These are phyloP conservation scores for Parmales sp. DNA, from an alignment of 108 stramenopile species.

Conservation along the genomic window DNA sequence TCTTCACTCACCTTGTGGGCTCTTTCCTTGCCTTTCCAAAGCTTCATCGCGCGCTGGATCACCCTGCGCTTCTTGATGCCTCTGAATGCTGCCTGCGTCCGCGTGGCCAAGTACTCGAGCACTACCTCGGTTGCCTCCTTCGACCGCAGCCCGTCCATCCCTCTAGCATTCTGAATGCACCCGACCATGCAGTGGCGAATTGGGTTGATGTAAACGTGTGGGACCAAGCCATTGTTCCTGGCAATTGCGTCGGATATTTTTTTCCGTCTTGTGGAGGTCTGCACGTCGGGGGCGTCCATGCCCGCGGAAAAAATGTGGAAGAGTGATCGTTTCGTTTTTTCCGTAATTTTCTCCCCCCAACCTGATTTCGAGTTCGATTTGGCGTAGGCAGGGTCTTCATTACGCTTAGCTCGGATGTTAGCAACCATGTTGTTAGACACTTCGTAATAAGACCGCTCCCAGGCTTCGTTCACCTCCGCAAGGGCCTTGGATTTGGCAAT, in stretches of 20 bases:
- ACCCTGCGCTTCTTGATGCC: conserved; percentile 8
- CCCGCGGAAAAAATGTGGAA: conserved; percentile 4
- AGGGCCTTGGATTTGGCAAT: background rate
- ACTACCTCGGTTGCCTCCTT: conserved; percentile 2
- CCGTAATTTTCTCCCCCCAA: background rate
- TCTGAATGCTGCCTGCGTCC: background rate
- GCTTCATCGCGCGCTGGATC: background rate
- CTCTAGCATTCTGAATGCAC: conserved; percentile 3
- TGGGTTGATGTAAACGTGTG: background rate
- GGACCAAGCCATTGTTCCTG: background rate
- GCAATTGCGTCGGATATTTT: background rate
- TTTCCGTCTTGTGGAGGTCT: background rate
- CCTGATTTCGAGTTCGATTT: background rate
- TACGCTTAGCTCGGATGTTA: background rate
- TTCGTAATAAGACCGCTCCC: background rate
- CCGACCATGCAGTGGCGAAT: background rate
- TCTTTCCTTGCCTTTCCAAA: conserved; percentile 3
- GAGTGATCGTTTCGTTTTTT: background rate
- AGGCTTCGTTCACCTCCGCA: background rate
- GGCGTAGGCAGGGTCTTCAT: background rate
- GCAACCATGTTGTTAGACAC: background rate
- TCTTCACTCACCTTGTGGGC: background rate
- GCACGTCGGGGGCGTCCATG: background rate
- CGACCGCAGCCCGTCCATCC: background rate
- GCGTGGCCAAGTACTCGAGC: background rate